Percentiles rank a stretch among this genome's conserved stretches.
These are phyloP conservation scores for Actinomucor elegans DNA, from an alignment of 371 early-diverging fungal species.

Conservation along the genomic window DNA sequence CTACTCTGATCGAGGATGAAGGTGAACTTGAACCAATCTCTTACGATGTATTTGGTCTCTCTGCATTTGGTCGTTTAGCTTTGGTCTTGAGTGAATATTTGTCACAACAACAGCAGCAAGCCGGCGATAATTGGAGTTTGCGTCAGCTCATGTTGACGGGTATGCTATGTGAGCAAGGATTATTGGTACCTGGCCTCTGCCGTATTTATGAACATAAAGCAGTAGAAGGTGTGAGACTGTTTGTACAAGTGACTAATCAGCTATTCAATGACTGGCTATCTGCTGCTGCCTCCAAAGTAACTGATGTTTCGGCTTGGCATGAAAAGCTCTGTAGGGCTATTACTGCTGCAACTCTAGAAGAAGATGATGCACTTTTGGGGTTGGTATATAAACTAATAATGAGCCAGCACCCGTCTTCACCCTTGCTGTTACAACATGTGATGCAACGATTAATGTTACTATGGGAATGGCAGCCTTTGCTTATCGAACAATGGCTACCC, in stretches of 20 bases:
- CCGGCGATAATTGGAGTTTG: constrained; percentile 35
- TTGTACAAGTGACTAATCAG: constrained; percentile 16
- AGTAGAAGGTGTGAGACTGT: constrained; percentile 22
- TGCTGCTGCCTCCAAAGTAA: neutral
- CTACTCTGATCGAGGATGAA: constrained; percentile 21
- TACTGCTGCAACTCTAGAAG: neutral
- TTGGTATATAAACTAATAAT: constrained; percentile 8
- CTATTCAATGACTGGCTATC: constrained; percentile 19
- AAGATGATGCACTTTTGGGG: neutral
- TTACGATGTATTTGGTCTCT: constrained; percentile 59
- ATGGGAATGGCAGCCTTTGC: constrained; percentile 10
- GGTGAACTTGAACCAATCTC: constrained; percentile 34
- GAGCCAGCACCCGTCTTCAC: neutral
- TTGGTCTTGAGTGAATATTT: constrained; percentile 48
- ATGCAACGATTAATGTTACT: constrained; percentile 13
- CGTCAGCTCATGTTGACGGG: constrained; percentile 36
- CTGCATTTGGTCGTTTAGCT: constrained; percentile 51
- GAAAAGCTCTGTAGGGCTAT: constrained; percentile 3
- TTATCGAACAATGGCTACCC: constrained; percentile 29
- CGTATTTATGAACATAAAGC: constrained; percentile 26
- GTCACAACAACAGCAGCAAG: constrained; percentile 1
- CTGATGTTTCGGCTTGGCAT: neutral
- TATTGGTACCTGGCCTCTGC: constrained; percentile 21
- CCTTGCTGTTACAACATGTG: constrained; percentile 11
- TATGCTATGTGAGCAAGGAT: constrained; percentile 36